These are phyloP conservation scores for Tinospora cordifolia DNA, from an alignment of 164 flowering plant genomes.

Conservation along the genomic window DNA sequence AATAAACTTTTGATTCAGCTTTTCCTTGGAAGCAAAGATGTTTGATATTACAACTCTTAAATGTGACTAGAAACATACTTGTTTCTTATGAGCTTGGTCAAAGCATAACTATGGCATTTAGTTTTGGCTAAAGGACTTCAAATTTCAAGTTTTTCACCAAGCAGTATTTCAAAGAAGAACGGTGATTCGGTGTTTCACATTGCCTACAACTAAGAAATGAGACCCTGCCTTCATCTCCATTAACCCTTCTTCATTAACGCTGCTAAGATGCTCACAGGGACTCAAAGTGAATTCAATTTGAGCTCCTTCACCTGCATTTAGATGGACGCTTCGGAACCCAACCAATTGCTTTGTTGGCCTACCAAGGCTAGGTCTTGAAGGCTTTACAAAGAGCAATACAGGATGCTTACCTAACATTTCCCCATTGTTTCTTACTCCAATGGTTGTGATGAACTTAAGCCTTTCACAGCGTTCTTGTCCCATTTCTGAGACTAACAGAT, in stretches of 20 bases:
- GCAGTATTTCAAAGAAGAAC: constrained; percentile 15
- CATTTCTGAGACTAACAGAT: constrained; percentile 37
- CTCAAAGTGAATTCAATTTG: constrained; percentile 43
- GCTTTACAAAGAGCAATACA: constrained; percentile 47
- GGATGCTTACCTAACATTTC: constrained; percentile 73
- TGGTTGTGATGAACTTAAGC: constrained; percentile 29
- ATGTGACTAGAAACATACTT: not conserved
- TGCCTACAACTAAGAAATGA: constrained; percentile 53
- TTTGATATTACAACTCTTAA: too few relatives aligned
- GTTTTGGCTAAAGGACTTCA: not conserved
- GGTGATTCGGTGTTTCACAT: constrained; percentile 38
- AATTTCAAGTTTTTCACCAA: not conserved
- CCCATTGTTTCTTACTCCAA: constrained; percentile 54
- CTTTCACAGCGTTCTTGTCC: constrained; percentile 38
- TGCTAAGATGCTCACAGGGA: constrained; percentile 72
- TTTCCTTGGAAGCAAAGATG: too few relatives aligned
- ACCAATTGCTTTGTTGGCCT: constrained; percentile 51
- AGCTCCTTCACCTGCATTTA: constrained; percentile 42
- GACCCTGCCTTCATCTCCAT: constrained; percentile 62
- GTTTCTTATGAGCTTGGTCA: not conserved
- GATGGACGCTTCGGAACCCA: constrained; percentile 52
- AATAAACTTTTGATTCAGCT: too few relatives aligned
- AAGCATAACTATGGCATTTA: not conserved
- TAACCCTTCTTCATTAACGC: constrained; percentile 51
- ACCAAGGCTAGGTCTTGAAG: constrained; percentile 20